Evolutionary conservation across 345 rosid genomes (phyloP).

Genomic region (Brassica nigra): DNA sequence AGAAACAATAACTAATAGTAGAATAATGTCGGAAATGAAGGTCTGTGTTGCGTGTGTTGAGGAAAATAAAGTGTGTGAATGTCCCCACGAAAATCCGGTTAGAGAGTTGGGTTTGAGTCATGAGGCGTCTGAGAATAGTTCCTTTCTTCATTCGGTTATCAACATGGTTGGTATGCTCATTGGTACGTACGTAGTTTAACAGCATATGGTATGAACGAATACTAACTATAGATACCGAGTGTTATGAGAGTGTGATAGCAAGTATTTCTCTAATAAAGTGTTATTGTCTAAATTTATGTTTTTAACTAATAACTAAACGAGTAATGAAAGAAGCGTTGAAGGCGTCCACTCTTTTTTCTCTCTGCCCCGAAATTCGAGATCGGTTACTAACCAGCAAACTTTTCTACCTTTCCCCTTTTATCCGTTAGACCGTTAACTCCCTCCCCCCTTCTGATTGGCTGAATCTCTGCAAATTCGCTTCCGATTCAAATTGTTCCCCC

Average conservation of each 20-base stretch:
- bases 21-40: constrained; percentile 24
- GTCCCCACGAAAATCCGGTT: background rate
- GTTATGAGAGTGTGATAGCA: background rate
- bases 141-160: constrained; percentile 67
- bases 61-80: constrained; percentile 22
- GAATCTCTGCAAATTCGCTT: no score
- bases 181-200: constrained; percentile 44
- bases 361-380: no score
- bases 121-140: constrained; percentile 39
- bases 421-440: no score
- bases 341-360: no score
- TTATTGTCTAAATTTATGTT: no score
- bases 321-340: no score
- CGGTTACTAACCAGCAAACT: no score
- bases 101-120: constrained; percentile 3
- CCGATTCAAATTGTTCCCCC: no score
- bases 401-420: no score
- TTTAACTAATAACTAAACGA: background rate
- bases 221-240: background rate
- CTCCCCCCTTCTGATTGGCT: no score
- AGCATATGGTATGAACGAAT: background rate
- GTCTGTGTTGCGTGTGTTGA: constrained; percentile 23
- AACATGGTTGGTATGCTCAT: constrained; percentile 93
- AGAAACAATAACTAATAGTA: background rate
- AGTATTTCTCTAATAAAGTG: background rate